Conservation (phyloP, 306 rosid species). For the Prunus salicina region DNA sequence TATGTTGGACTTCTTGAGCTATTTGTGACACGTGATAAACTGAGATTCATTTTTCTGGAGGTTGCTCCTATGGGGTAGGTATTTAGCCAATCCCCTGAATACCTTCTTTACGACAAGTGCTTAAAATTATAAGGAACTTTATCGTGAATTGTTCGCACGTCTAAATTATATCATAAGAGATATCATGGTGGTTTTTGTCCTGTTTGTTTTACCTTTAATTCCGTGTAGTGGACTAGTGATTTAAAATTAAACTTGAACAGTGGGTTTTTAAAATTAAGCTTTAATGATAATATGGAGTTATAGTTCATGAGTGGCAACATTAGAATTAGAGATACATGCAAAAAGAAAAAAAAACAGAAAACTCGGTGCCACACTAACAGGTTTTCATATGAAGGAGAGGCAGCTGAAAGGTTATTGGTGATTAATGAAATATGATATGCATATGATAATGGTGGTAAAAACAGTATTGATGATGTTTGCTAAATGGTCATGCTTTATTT, state of each 20-base stretch:
- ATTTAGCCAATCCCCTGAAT: slow-evolving; percentile 13
- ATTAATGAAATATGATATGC: not conserved
- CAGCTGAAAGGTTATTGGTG: not conserved
- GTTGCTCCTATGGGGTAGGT: slow-evolving; percentile 87
- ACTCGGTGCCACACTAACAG: not conserved
- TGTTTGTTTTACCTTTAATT: not conserved
- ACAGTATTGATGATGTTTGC: not conserved
- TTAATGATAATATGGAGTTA: not conserved
- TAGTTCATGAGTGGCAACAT: not conserved
- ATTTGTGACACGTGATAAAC: slow-evolving; percentile 39
- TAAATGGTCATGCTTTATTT: not conserved
- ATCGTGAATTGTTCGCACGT: not conserved
- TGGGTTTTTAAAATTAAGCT: not conserved
- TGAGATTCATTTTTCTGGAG: slow-evolving; percentile 63
- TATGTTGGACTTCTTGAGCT: slow-evolving; percentile 80
- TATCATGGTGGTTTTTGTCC: not conserved
- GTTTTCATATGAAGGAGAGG: not conserved
- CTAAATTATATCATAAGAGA: not conserved
- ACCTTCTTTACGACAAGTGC: not conserved
- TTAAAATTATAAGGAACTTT: not conserved
- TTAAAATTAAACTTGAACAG: not conserved
- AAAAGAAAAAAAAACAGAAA: not conserved
- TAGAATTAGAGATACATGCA: not conserved
- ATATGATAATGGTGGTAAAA: not conserved
- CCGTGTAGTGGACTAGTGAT: not conserved